phyloP scores from a whole-genome alignment of 805 yeast species.

The Candida oleophila region DNA sequence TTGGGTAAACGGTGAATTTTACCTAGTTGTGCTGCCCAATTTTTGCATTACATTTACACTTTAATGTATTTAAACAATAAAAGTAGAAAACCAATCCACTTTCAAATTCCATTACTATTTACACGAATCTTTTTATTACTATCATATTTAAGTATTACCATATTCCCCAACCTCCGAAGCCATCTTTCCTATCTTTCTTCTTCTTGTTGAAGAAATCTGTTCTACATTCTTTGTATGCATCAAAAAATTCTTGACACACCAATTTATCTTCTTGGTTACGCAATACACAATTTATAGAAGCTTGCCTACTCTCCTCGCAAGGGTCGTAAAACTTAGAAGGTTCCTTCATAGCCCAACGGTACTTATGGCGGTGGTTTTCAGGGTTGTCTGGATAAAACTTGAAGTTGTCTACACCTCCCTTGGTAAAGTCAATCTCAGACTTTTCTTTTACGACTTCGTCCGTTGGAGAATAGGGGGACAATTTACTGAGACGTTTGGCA shows the following conservation, averaged over 20 bases:
- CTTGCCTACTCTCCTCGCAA: conserved; percentile 83
- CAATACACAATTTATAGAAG: conserved; percentile 83
- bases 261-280: conserved; percentile 64
- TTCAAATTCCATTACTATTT: background rate
- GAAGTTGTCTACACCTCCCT: conserved; percentile 51
- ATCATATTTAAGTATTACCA: too few relatives aligned
- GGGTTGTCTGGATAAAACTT: conserved; percentile 90
- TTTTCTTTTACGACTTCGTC: conserved; percentile 34
- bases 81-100: too few relatives aligned
- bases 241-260: conserved; percentile 77
- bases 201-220: conserved; percentile 46
- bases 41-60: too few relatives aligned
- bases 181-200: conserved; percentile 34
- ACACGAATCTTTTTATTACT: too few relatives aligned
- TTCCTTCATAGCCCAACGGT: conserved; percentile 68
- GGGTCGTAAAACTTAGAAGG: conserved; percentile 90
- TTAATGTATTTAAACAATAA: too few relatives aligned
- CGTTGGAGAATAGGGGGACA: conserved; percentile 6
- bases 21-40: too few relatives aligned
- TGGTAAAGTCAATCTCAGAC: conserved; percentile 52
- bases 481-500: background rate
- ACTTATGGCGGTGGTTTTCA: conserved; percentile 63
- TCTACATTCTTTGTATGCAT: conserved; percentile 90
- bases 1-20: too few relatives aligned
- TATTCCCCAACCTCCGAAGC: conserved; percentile 44